Base-by-base conservation (phyloP, 345 rosid genomes). In the Adansonia digitata region DNA sequence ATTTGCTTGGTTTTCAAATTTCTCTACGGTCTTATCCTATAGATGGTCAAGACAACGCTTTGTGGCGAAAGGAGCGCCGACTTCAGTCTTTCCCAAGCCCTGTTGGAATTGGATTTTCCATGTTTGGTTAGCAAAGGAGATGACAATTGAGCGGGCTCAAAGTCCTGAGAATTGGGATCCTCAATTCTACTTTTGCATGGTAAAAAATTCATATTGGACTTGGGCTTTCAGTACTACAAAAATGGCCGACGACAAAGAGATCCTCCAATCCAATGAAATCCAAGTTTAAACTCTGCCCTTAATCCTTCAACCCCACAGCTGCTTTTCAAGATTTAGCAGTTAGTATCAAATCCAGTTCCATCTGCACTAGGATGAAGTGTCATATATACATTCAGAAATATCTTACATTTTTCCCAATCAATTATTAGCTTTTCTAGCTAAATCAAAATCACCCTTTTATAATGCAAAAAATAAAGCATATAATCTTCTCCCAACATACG, bases 381-480 rank as follows among this genome's bases (percentile, higher is more conserved):
- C 66, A 34, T 1, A 62, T 5, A 62, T 62, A n/a, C n/a, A n/a
- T n/a, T n/a, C n/a, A 24, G 7, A 11, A 6, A n/a, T 34, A 11
- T 37, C 27, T n/a, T 37, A 2, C 10, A 18, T n/a, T 63, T 45
- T 45, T 39, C 29, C 27, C 39, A 46, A 22, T 66, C 20, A 42
- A 42, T 43, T 22, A 43, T 13, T 45, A 42, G 37, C 2, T 18
- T 62, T 8, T 18, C 13, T 0, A 31, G 0, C 68, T n/a, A 17
- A 62, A 40, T 40, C 70, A 20, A 22, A n/a, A 40, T 65, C 70
- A 65, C 29, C 29, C 51, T 65, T 65, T 64, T 39, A 40, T 65
- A 42, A 22, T 42, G 34, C 52, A 40, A 40, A 65, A 39, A 57
- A 26, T 14, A 29, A 59, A 14, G 39, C 64, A 60, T 15, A 61